These are phyloP conservation scores for Oxytropis ochrocephala DNA, from an alignment of 306 rosid genomes.

Conservation along the genomic window DNA sequence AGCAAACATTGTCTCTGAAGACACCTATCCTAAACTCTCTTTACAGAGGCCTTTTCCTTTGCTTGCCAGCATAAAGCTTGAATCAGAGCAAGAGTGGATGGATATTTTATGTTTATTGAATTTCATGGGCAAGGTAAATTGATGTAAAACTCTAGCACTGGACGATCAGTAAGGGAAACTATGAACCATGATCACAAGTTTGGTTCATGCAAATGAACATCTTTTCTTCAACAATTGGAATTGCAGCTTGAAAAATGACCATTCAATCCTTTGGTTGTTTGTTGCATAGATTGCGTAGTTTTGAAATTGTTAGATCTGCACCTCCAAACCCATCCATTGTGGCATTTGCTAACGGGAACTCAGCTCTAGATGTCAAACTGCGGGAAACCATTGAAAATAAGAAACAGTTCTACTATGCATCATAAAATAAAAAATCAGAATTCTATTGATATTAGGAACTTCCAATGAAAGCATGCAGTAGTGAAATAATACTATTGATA, in stretches of 20 bases:
- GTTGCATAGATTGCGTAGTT: constrained; percentile 51
- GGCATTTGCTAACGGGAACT: constrained; percentile 84
- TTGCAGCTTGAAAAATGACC: constrained; percentile 14
- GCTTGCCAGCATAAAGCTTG: constrained; percentile 17
- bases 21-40: not conserved
- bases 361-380: constrained; percentile 88
- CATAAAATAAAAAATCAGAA: not conserved
- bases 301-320: constrained; percentile 70
- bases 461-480: constrained; percentile 1
- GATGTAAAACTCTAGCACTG: not conserved
- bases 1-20: not conserved
- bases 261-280: constrained; percentile 26
- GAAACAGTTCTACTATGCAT: not conserved
- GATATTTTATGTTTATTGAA: not conserved
- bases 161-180: not conserved
- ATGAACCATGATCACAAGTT: not conserved
- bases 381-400: constrained; percentile 4
- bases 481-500: too few species aligned
- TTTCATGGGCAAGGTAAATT: constrained; percentile 3
- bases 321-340: constrained; percentile 81
- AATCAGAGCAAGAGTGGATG: constrained; percentile 11
- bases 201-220: not conserved
- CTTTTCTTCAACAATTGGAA: not conserved
- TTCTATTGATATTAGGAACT: not conserved
- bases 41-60: constrained; percentile 8